Conservation (phyloP, 768 basidiomycete genomes). For the Phaeotremella skinneri region DNA sequence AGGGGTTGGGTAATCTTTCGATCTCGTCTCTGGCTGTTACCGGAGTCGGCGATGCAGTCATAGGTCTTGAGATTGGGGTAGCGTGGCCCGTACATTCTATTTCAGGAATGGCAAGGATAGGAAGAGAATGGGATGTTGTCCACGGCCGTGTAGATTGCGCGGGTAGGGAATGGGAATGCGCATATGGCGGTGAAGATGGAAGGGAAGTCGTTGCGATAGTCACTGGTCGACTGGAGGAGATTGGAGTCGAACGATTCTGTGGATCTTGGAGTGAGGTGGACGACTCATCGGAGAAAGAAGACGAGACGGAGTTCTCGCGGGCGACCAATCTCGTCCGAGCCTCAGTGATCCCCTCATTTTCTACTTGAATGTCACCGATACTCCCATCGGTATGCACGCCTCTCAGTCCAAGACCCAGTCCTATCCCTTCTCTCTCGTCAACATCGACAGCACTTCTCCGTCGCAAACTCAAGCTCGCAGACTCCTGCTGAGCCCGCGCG, state of each 20-base stretch:
- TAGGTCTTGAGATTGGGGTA: constrained; percentile 4
- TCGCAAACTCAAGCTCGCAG: not conserved
- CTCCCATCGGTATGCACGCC: not conserved
- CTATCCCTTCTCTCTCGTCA: constrained; percentile 6
- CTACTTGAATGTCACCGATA: not conserved
- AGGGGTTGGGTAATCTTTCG: constrained; percentile 36
- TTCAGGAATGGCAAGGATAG: constrained; percentile 7
- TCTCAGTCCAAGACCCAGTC: constrained; percentile 14
- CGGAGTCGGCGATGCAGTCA: constrained; percentile 4
- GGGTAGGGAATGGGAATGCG: constrained; percentile 33
- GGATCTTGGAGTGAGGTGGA: not conserved
- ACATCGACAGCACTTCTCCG: not conserved
- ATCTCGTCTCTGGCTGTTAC: not conserved
- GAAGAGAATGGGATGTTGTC: constrained; percentile 14
- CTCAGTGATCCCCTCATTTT: constrained; percentile 8
- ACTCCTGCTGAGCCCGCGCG: not conserved
- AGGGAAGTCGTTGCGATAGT: not conserved
- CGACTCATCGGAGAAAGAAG: not conserved
- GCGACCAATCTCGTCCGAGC: no score
- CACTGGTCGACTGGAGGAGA: constrained; percentile 1
- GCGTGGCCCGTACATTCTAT: not conserved
- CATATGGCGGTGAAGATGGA: not conserved
- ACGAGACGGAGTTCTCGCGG: not conserved
- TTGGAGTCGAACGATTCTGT: not conserved
- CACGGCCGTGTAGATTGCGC: constrained; percentile 33